phyloP scores from a whole-genome alignment of 2,329 filamentous ascomycete species.

The Penicillium sp. region DNA sequence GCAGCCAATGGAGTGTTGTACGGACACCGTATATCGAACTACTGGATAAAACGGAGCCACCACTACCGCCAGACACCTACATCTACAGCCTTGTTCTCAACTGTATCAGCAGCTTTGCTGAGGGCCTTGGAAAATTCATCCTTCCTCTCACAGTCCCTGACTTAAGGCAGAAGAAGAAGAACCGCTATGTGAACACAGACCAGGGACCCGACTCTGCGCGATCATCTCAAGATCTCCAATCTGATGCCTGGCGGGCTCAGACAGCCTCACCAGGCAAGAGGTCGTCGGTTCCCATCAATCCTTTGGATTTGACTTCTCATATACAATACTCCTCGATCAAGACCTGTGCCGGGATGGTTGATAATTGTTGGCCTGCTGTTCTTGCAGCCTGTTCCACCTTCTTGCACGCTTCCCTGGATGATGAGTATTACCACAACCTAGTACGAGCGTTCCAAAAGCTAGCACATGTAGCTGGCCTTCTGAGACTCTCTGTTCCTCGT shows the following conservation, averaged over 20 bases:
- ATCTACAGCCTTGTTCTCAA: slow-evolving; percentile 84
- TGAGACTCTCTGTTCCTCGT: slow-evolving; percentile 79
- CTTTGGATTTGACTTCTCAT: slow-evolving; percentile 71
- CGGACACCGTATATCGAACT: slow-evolving; percentile 89
- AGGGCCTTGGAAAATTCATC: slow-evolving; percentile 89
- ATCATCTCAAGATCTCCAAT: slow-evolving; percentile 30
- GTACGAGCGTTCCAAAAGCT: slow-evolving; percentile 94
- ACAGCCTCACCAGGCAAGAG: slow-evolving; percentile 26
- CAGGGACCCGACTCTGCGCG: slow-evolving; percentile 35
- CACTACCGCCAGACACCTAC: slow-evolving; percentile 84
- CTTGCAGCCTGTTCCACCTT: slow-evolving; percentile 95
- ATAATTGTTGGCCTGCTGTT: slow-evolving; percentile 92
- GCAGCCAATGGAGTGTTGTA: slow-evolving; percentile 84
- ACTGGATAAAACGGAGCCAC: slow-evolving; percentile 85
- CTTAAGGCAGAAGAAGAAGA: slow-evolving; percentile 51
- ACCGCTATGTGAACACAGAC: slow-evolving; percentile 35
- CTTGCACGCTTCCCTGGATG: slow-evolving; percentile 84
- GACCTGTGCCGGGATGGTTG: slow-evolving; percentile 77
- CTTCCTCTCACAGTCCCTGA: slow-evolving; percentile 87
- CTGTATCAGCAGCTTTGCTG: slow-evolving; percentile 85
- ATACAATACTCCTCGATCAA: slow-evolving; percentile 68
- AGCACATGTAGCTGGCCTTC: slow-evolving; percentile 85
- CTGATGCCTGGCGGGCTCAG: slow-evolving; percentile 27
- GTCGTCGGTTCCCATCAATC: slow-evolving; percentile 67
- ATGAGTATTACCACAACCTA: slow-evolving; percentile 87